These are phyloP conservation scores for Geoglossum cookeanum DNA, from an alignment of 2,329 filamentous ascomycete species.

Conservation along the genomic window DNA sequence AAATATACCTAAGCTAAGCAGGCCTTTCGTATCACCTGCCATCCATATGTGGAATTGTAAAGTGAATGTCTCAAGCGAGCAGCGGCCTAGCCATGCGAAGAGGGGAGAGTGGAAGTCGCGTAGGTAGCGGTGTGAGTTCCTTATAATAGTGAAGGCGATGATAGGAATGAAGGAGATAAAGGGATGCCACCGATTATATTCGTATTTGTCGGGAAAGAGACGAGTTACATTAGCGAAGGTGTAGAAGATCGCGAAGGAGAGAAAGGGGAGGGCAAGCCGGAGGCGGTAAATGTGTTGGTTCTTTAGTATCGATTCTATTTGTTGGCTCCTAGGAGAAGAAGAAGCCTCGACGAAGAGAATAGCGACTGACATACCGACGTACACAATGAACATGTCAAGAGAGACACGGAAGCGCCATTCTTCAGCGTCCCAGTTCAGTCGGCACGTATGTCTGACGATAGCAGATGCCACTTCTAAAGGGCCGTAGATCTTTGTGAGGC, in stretches of 20 bases:
- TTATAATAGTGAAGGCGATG: constrained; percentile 30
- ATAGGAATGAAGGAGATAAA: constrained; percentile 35
- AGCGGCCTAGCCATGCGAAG: constrained; percentile 35
- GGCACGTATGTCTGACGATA: constrained; percentile 23
- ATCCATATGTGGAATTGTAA: constrained; percentile 44
- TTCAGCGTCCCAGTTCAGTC: constrained; percentile 28
- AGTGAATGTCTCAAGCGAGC: constrained; percentile 39
- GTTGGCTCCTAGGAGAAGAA: constrained; percentile 5
- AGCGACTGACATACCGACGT: constrained; percentile 34
- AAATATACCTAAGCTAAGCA: constrained; percentile 24
- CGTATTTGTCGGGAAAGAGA: constrained; percentile 18
- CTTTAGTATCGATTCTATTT: constrained; percentile 6
- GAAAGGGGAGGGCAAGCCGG: constrained; percentile 8
- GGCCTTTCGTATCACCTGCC: constrained; percentile 35
- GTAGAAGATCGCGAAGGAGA: constrained; percentile 15
- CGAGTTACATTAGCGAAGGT: background rate
- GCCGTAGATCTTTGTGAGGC: constrained; percentile 20
- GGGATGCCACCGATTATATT: constrained; percentile 33
- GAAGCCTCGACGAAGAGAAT: constrained; percentile 20
- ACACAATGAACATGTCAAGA: constrained; percentile 36
- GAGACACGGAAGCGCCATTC: constrained; percentile 32
- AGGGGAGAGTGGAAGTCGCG: constrained; percentile 25
- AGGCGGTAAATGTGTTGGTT: background rate
- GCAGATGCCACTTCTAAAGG: constrained; percentile 24
- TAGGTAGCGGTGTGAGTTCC: constrained; percentile 27